Conservation (phyloP, 169 alveolate genomes). For the Cryptosporidium meleagridis region DNA sequence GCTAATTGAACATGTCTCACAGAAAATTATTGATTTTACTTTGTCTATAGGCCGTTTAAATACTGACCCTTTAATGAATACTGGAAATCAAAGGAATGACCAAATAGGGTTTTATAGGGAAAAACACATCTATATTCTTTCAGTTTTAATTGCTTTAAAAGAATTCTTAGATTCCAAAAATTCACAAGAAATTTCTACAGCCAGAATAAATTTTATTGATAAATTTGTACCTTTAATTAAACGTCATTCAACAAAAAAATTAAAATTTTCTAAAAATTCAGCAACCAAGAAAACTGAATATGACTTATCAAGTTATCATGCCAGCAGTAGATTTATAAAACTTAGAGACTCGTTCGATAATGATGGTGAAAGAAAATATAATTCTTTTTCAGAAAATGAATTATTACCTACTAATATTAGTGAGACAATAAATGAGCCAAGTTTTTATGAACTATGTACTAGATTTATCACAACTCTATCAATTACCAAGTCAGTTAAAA, state of each 20-base stretch:
- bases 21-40: slow-evolving; percentile 6
- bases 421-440: background rate
- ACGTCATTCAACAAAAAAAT: background rate
- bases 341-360: background rate
- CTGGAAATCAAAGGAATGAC: slow-evolving; percentile 19
- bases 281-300: background rate
- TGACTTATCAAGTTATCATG: background rate
- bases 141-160: slow-evolving; percentile 5
- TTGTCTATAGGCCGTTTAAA: slow-evolving; percentile 13
- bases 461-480: slow-evolving; percentile 36
- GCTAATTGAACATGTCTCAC: slow-evolving; percentile 9
- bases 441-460: slow-evolving; percentile 41
- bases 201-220: slow-evolving; percentile 22
- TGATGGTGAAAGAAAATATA: background rate
- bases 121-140: slow-evolving; percentile 10
- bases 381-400: background rate
- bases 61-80: slow-evolving; percentile 23
- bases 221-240: slow-evolving; percentile 11
- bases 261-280: background rate
- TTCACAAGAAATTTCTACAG: slow-evolving; percentile 6
- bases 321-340: background rate
- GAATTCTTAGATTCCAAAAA: slow-evolving; percentile 7
- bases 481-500: slow-evolving; percentile 31
- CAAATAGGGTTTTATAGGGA: slow-evolving; percentile 12
- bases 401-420: background rate